These are phyloP conservation scores for Dichomitus squalens DNA, from an alignment of 1,284 basidiomycete species.

Conservation along the genomic window DNA sequence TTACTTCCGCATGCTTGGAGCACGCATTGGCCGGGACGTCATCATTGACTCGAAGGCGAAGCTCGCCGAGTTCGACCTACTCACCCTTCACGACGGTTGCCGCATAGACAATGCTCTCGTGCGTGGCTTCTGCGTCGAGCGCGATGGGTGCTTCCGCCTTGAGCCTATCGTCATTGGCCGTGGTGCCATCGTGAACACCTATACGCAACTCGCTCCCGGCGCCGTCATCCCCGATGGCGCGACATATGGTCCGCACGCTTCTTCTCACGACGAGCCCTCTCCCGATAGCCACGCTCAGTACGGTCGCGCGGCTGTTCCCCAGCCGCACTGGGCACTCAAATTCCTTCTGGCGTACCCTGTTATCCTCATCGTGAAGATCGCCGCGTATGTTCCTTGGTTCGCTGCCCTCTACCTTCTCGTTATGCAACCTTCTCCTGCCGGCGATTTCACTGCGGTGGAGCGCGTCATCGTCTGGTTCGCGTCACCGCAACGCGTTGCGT, in stretches of 20 bases:
- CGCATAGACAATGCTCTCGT: constrained; percentile 42
- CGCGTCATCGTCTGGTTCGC: constrained; percentile 47
- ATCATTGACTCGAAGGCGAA: constrained; percentile 39
- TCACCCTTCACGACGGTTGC: constrained; percentile 45
- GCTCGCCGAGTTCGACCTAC: constrained; percentile 45
- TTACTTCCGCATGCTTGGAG: constrained; percentile 49
- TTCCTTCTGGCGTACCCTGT: constrained; percentile 42
- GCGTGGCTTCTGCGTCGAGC: constrained; percentile 49
- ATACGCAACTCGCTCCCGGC: constrained; percentile 46
- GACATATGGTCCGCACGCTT: constrained; percentile 48
- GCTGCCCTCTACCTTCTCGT: constrained; percentile 39
- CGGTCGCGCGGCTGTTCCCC: constrained; percentile 36
- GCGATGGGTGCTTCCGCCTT: constrained; percentile 45
- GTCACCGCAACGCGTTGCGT: constrained; percentile 40
- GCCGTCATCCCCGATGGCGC: constrained; percentile 37
- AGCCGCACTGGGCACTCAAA: constrained; percentile 37
- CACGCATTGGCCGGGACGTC: constrained; percentile 44
- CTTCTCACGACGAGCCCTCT: constrained; percentile 42
- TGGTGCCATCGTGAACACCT: constrained; percentile 45
- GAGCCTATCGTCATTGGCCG: constrained; percentile 41
- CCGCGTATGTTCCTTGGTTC: constrained; percentile 46
- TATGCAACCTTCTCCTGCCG: constrained; percentile 32
- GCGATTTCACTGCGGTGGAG: constrained; percentile 37
- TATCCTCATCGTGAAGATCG: constrained; percentile 36
- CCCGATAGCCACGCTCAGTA: constrained; percentile 40